A percentile compares a stretch with the other conserved stretches of the same genome.
Conservation (phyloP, 345 rosid genomes). For the Raphanus sativus region DNA sequence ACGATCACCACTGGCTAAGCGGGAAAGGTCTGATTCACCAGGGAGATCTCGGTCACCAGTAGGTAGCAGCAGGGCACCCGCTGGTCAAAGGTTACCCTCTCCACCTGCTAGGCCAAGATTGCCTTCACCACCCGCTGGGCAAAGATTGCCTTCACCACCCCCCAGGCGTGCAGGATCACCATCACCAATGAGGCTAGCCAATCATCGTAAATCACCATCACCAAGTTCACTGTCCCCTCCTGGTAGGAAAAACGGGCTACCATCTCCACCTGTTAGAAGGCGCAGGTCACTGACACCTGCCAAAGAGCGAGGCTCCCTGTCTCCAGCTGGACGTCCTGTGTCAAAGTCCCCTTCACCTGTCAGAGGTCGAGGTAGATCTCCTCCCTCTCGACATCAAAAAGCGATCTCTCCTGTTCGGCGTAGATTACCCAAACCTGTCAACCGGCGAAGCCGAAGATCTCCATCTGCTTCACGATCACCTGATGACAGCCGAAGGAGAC, state of each 20-base stretch:
- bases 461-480: slow-evolving; percentile 52
- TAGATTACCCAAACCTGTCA: slow-evolving; percentile 43
- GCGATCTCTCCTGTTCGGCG: slow-evolving; percentile 29
- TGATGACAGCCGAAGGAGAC: slow-evolving; percentile 39
- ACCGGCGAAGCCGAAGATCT: slow-evolving; percentile 40
- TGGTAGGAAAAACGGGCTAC: slow-evolving; percentile 19
- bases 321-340: slow-evolving; percentile 29
- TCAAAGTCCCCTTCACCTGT: slow-evolving; percentile 41
- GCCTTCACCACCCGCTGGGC: slow-evolving; percentile 22
- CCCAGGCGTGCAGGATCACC: slow-evolving; percentile 40
- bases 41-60: slow-evolving; percentile 36
- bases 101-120: slow-evolving; percentile 24
- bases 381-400: slow-evolving; percentile 26
- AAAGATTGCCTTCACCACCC: slow-evolving; percentile 34
- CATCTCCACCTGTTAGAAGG: slow-evolving; percentile 40
- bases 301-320: slow-evolving; percentile 42
- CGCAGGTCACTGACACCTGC: slow-evolving; percentile 36
- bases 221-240: slow-evolving; percentile 44
- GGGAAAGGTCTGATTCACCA: slow-evolving; percentile 33
- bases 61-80: slow-evolving; percentile 13
- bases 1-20: slow-evolving; percentile 26
- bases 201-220: slow-evolving; percentile 41
- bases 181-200: slow-evolving; percentile 37
- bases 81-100: slow-evolving; percentile 28
- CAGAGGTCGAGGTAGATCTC: slow-evolving; percentile 34